These are phyloP conservation scores for Coniochaeta sp. DNA, from an alignment of 2,329 filamentous ascomycete genomes.

Conservation along the genomic window DNA sequence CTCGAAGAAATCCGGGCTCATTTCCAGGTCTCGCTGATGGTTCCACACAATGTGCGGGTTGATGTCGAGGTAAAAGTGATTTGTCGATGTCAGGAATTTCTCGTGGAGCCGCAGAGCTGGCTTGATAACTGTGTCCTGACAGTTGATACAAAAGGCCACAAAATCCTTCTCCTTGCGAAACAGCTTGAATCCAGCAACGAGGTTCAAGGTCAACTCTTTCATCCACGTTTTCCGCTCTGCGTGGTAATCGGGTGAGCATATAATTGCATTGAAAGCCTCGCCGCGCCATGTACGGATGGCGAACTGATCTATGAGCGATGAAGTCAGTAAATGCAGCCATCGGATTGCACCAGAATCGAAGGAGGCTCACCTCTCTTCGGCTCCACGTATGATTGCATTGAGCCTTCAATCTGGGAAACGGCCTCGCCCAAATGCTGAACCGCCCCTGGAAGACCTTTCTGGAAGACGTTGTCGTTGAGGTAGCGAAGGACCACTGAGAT, in stretches of 20 bases:
- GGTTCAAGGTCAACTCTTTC: conserved; percentile 18
- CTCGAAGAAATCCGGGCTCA: conserved; percentile 22
- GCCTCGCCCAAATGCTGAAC: conserved; percentile 1
- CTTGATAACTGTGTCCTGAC: conserved; percentile 20
- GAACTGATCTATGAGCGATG: conserved; percentile 22
- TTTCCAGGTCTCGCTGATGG: conserved; percentile 13
- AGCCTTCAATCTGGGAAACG: conserved; percentile 24
- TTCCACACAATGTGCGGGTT: conserved; percentile 21
- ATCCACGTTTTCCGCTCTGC: conserved; percentile 14
- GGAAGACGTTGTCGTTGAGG: conserved; percentile 26
- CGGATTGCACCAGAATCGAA: background rate
- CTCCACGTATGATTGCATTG: conserved; percentile 25
- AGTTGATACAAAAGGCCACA: conserved; percentile 13
- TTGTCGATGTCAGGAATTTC: conserved; percentile 28
- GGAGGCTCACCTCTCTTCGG: conserved; percentile 25
- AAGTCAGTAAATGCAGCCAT: background rate
- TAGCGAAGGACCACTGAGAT: conserved; percentile 26
- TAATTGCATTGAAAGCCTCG: conserved; percentile 26
- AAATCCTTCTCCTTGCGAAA: conserved; percentile 19
- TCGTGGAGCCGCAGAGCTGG: conserved; percentile 29
- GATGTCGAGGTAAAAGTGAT: conserved; percentile 28
- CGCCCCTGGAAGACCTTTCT: conserved; percentile 12
- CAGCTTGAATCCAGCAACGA: conserved; percentile 18
- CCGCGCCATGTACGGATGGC: conserved; percentile 28
- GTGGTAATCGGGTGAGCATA: conserved; percentile 21